phyloP scores from a whole-genome alignment of 345 rosid species.

The Boechera divaricarpa region DNA sequence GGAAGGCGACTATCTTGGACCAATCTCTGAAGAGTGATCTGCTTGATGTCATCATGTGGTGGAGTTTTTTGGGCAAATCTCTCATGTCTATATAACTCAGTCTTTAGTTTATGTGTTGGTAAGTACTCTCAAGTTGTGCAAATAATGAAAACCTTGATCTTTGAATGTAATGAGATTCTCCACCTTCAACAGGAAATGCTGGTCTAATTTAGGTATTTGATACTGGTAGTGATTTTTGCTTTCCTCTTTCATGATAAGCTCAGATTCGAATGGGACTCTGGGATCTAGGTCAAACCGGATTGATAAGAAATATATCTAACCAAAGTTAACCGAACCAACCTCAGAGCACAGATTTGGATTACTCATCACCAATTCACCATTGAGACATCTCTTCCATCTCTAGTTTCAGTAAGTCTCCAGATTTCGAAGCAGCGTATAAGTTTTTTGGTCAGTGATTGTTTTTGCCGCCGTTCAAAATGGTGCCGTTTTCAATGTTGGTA shows the following conservation, averaged over 20 bases:
- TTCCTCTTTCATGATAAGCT: neutral
- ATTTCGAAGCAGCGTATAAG: too few species aligned
- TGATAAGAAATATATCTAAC: neutral
- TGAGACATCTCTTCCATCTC: too few species aligned
- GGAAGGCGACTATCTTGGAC: constrained; percentile 84
- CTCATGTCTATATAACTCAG: constrained; percentile 17
- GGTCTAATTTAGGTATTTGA: neutral
- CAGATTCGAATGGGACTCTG: neutral
- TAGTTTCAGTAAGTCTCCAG: too few species aligned
- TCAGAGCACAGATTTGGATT: neutral
- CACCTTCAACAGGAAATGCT: neutral
- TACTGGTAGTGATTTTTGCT: neutral
- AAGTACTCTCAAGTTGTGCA: neutral
- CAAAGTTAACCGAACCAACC: neutral
- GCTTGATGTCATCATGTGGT: constrained; percentile 12
- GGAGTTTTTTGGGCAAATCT: neutral
- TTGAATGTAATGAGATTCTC: constrained; percentile 14
- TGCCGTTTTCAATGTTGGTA: too few species aligned
- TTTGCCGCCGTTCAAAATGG: too few species aligned
- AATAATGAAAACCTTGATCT: constrained; percentile 10
- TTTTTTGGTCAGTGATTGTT: too few species aligned
- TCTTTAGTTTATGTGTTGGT: constrained; percentile 1
- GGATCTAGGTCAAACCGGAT: neutral
- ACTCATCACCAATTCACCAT: too few species aligned
- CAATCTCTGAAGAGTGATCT: constrained; percentile 47